Percentiles rank a stretch among this genome's conserved stretches.
phyloP scores from a whole-genome alignment of 2,329 filamentous ascomycete species.

The Cryoendolithus antarcticus region DNA sequence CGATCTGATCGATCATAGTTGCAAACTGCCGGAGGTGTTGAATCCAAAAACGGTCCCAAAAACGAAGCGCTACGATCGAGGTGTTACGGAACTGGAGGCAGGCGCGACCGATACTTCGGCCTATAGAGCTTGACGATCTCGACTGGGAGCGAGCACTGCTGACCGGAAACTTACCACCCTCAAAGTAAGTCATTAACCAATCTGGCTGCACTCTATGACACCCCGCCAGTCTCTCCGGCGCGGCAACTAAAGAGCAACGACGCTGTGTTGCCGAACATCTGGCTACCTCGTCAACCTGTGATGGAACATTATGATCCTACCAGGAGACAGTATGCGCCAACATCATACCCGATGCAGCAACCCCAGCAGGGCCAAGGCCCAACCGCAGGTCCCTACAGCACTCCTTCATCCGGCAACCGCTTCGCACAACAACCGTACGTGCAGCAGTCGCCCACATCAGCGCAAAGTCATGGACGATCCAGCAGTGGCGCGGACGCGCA shows the following conservation, averaged over 20 bases:
- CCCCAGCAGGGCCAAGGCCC: constrained; percentile 18
- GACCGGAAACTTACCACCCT: not conserved
- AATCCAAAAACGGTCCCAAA: constrained; percentile 3
- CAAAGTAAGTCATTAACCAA: not conserved
- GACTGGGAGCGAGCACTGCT: not conserved
- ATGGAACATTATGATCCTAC: constrained; percentile 25
- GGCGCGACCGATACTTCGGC: no score
- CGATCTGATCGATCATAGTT: constrained; percentile 1
- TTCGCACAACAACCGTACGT: constrained; percentile 35
- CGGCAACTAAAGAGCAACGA: constrained; percentile 6
- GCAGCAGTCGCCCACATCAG: constrained; percentile 31
- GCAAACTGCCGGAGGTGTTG: not conserved
- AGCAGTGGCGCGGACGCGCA: constrained; percentile 26
- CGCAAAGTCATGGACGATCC: constrained; percentile 27
- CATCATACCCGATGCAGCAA: constrained; percentile 17
- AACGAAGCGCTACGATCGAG: not conserved
- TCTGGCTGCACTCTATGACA: constrained; percentile 6
- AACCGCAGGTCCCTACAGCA: constrained; percentile 29
- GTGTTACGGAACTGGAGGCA: no score
- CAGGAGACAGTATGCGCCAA: constrained; percentile 22
- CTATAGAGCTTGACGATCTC: no score
- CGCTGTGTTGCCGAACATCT: constrained; percentile 4
- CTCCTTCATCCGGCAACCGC: constrained; percentile 35
- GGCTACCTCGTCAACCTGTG: constrained; percentile 11
- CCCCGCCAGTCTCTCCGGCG: constrained; percentile 5